Conservation (phyloP, 768 basidiomycete genomes). For the Harrya chromipes region DNA sequence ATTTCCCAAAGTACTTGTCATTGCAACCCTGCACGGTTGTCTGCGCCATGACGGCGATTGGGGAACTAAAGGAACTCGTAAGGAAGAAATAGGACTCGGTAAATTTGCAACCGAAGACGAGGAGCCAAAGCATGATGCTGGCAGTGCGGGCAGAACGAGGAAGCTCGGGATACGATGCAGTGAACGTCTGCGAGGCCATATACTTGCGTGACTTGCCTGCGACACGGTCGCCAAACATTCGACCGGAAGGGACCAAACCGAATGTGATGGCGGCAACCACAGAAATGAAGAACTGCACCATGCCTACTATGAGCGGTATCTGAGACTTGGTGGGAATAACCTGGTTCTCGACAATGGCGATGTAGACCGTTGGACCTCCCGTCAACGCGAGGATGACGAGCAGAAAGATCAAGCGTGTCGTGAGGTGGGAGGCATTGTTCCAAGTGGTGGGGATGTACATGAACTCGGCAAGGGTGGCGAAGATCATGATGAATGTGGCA, state of each 20-base stretch:
- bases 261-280: slow-evolving; percentile 80
- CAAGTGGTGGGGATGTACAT: slow-evolving; percentile 97
- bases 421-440: slow-evolving; percentile 98
- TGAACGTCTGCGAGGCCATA: slow-evolving; percentile 98
- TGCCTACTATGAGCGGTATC: slow-evolving; percentile 85
- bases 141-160: slow-evolving; percentile 70
- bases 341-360: slow-evolving; percentile 77
- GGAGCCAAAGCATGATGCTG: slow-evolving; percentile 83
- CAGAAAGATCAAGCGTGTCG: slow-evolving; percentile 89
- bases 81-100: slow-evolving; percentile 98
- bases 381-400: slow-evolving; percentile 91
- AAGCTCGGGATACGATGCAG: slow-evolving; percentile 90
- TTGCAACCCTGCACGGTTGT: slow-evolving; percentile 89
- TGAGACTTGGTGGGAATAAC: slow-evolving; percentile 46
- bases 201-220: slow-evolving; percentile 97
- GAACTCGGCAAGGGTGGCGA: slow-evolving; percentile 92
- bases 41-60: slow-evolving; percentile 94
- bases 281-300: slow-evolving; percentile 93
- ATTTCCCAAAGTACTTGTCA: slow-evolving; percentile 78
- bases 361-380: slow-evolving; percentile 90
- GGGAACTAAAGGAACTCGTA: slow-evolving; percentile 93
- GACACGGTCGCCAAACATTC: slow-evolving; percentile 99
- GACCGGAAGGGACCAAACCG: slow-evolving; percentile 87
- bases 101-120: slow-evolving; percentile 97
- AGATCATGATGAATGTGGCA: slow-evolving; percentile 89